Conservation (phyloP, 2,329 filamentous ascomycete species). For the Fusarium foetens region DNA sequence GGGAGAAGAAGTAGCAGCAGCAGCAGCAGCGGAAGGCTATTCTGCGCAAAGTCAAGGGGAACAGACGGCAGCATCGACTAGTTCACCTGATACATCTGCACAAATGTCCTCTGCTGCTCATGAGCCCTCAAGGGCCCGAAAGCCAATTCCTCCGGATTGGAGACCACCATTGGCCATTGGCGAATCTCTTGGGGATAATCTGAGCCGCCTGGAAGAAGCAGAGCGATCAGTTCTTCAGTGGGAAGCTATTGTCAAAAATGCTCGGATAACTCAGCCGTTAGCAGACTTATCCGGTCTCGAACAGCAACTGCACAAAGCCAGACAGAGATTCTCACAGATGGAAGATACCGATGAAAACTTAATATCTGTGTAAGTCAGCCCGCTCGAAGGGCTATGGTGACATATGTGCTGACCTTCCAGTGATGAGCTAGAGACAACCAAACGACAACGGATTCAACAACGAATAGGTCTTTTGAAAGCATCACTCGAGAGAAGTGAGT, state of each 20-base stretch:
- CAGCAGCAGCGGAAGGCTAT: background rate
- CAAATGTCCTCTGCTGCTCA: background rate
- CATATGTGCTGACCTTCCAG: constrained; percentile 25
- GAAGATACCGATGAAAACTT: constrained; percentile 40
- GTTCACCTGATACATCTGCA: background rate
- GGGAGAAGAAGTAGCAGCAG: background rate
- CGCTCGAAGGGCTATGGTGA: background rate
- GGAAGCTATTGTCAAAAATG: constrained; percentile 40
- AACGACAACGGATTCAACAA: constrained; percentile 28
- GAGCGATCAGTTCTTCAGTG: constrained; percentile 40
- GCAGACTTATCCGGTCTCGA: constrained; percentile 40
- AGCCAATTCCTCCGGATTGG: constrained; percentile 30
- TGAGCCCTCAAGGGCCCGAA: background rate
- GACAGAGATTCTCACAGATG: constrained; percentile 23
- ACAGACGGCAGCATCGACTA: background rate
- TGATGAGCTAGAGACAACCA: constrained; percentile 40
- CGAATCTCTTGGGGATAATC: constrained; percentile 35
- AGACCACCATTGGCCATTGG: constrained; percentile 40
- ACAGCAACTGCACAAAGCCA: constrained; percentile 22
- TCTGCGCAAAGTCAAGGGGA: background rate
- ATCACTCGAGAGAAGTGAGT: constrained; percentile 16
- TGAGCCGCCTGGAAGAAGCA: constrained; percentile 40
- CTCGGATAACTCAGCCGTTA: constrained; percentile 28
- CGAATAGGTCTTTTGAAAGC: constrained; percentile 18
- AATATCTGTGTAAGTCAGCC: constrained; percentile 28